These are phyloP conservation scores for Parsonsia alboflavescens DNA, from an alignment of 257 asterid genomes.

Conservation along the genomic window DNA sequence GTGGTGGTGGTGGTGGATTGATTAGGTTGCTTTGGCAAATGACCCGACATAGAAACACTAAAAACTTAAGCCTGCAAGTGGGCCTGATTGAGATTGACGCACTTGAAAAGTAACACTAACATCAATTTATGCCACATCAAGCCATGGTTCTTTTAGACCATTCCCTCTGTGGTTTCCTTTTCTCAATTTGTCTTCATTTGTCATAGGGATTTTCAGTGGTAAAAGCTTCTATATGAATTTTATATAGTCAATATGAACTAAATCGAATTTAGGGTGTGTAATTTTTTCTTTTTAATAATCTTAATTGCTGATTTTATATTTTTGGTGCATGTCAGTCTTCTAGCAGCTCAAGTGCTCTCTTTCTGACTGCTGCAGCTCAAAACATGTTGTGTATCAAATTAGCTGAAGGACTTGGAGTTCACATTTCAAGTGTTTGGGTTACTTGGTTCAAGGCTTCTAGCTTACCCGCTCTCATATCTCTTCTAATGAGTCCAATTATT, in stretches of 20 bases:
- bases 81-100: not conserved
- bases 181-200: not conserved
- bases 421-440: slow-evolving; percentile 53
- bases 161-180: not conserved
- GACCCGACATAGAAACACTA: not conserved
- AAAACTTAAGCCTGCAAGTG: not conserved
- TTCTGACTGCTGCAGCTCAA: slow-evolving; percentile 85
- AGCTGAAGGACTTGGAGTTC: slow-evolving; percentile 70
- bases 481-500: slow-evolving; percentile 50
- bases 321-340: slow-evolving; percentile 34
- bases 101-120: not conserved
- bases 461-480: slow-evolving; percentile 43
- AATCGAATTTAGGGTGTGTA: too few relatives aligned
- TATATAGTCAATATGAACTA: too few relatives aligned
- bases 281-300: not conserved
- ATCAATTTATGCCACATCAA: not conserved
- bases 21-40: not conserved
- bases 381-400: slow-evolving; percentile 63
- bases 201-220: not conserved
- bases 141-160: not conserved
- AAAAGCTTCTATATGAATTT: not conserved
- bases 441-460: slow-evolving; percentile 67
- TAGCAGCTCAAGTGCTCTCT: slow-evolving; percentile 68
- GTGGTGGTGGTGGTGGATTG: not conserved
- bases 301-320: slow-evolving; percentile 4